These are phyloP conservation scores for Aspergillus conjunctus DNA, from an alignment of 495 filamentous ascomycete genomes.

Conservation along the genomic window DNA sequence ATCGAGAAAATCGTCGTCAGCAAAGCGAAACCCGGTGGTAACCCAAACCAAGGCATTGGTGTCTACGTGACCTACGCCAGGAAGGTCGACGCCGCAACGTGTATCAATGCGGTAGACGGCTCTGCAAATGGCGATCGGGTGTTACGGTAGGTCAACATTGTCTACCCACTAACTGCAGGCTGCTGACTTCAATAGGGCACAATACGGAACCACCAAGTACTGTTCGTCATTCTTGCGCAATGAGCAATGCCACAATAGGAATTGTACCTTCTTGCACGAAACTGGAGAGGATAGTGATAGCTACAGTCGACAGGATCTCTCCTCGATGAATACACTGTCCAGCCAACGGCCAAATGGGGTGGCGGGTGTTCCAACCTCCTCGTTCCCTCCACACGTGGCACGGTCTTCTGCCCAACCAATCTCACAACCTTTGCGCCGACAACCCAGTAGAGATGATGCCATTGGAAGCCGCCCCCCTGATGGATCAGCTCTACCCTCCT, in stretches of 20 bases:
- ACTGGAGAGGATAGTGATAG: constrained; percentile 96
- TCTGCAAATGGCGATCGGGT: constrained; percentile 86
- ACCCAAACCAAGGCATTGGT: constrained; percentile 79
- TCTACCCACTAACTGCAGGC: not conserved
- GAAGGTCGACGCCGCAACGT: constrained; percentile 82
- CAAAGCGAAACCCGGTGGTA: constrained; percentile 78
- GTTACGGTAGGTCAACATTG: constrained; percentile 55
- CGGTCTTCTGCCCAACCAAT: constrained; percentile 48
- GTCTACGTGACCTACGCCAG: constrained; percentile 96
- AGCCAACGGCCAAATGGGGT: constrained; percentile 62
- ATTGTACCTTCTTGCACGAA: constrained; percentile 98
- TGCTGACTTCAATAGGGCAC: constrained; percentile 62
- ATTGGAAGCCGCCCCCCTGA: constrained; percentile 60
- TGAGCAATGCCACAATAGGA: constrained; percentile 88
- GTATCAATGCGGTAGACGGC: constrained; percentile 89
- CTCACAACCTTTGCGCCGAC: constrained; percentile 71
- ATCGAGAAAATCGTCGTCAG: constrained; percentile 99
- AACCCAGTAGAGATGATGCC: constrained; percentile 75
- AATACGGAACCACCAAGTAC: constrained; percentile 98
- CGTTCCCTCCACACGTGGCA: constrained; percentile 27
- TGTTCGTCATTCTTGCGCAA: constrained; percentile 95
- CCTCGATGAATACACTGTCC: constrained; percentile 87
- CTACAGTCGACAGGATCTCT: constrained; percentile 92
- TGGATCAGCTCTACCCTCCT: constrained; percentile 83
- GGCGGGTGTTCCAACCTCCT: constrained; percentile 29